Conservation (phyloP, 441 rosid species). For the Pelargonium cotyledonis region DNA sequence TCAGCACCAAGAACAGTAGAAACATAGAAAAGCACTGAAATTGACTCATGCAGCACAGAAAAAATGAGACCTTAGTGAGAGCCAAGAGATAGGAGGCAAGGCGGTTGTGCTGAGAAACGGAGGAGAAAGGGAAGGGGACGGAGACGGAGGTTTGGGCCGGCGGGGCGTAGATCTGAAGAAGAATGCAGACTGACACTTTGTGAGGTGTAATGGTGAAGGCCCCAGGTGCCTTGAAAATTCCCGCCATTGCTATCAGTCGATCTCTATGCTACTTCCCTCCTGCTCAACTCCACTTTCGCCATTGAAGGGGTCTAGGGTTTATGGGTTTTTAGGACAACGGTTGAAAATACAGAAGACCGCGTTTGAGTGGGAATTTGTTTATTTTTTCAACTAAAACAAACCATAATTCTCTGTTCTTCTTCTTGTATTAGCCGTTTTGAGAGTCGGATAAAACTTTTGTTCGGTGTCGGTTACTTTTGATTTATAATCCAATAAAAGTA, state of each 20-base stretch:
- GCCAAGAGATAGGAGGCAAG: conserved; percentile 70
- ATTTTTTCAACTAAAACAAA: no score
- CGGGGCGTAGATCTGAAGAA: conserved; percentile 67
- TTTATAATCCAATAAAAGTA: no score
- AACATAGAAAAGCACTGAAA: background rate
- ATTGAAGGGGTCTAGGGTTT: background rate
- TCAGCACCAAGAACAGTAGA: background rate
- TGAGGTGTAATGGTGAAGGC: conserved; percentile 72
- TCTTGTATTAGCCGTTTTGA: no score
- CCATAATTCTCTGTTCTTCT: no score
- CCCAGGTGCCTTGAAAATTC: conserved; percentile 33
- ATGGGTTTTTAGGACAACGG: background rate
- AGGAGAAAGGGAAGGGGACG: conserved; percentile 60
- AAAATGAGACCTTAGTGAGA: conserved; percentile 57
- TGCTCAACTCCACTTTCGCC: background rate
- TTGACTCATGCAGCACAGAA: background rate
- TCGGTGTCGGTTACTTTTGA: no score
- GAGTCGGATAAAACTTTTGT: no score
- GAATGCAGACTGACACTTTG: conserved; percentile 74
- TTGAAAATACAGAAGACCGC: background rate
- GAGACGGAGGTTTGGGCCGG: conserved; percentile 42
- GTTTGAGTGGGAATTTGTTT: background rate
- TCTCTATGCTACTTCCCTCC: background rate
- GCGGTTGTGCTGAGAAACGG: conserved; percentile 84
- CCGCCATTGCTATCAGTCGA: conserved; percentile 36